A percentile compares a stretch with the other conserved stretches of the same genome.
Evolutionary conservation across 225 moss, liverwort and hornwort genomes (phyloP).

Genomic region (Rhytidiadelphus loreus): DNA sequence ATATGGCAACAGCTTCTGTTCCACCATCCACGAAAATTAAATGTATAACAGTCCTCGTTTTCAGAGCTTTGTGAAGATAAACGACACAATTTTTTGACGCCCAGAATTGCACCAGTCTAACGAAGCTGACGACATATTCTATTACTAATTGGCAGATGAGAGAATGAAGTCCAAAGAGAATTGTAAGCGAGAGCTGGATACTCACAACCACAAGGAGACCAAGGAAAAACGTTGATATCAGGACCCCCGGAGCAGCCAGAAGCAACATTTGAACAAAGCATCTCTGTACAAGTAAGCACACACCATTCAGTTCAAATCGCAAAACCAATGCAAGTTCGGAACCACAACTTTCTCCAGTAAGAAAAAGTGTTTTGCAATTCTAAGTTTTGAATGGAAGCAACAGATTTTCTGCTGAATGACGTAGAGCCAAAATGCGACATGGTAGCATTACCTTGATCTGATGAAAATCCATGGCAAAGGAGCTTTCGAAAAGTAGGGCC

Average conservation of each 20-base stretch:
- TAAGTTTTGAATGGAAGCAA: background rate
- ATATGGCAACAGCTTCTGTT: conserved; percentile 80
- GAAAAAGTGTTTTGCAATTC: background rate
- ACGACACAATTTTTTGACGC: background rate
- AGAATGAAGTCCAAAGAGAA: background rate
- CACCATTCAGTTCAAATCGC: background rate
- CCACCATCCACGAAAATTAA: background rate
- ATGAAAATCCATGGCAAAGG: conserved; percentile 89
- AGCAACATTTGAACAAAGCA: conserved; percentile 76
- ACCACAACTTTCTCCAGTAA: background rate
- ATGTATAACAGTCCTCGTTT: background rate
- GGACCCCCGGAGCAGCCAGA: conserved; percentile 85
- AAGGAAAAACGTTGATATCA: conserved; percentile 78
- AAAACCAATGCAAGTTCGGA: background rate
- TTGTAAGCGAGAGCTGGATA: background rate
- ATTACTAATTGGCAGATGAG: background rate
- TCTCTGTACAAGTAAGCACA: conserved; percentile 40
- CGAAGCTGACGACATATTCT: background rate
- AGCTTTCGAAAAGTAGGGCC: conserved; percentile 98
- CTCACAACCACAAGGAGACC: conserved; percentile 61
- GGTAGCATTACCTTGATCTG: conserved; percentile 67
- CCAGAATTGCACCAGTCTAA: background rate
- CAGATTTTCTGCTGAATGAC: background rate
- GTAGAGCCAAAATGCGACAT: background rate
- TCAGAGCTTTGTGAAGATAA: background rate